Conservation (phyloP, 805 yeast species). For the Saturnispora besseyi region DNA sequence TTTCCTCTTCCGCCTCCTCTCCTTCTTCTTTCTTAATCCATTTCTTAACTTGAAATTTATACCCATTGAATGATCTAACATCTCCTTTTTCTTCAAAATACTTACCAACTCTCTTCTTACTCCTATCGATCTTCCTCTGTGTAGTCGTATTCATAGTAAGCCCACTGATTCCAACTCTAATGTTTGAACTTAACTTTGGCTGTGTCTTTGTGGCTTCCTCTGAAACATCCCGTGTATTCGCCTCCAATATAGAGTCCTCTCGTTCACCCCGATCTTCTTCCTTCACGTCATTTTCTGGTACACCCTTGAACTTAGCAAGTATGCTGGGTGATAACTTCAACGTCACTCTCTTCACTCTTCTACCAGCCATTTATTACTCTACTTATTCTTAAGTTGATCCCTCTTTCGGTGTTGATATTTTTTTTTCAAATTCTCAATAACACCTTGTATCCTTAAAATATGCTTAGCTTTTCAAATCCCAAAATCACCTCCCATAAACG, state of each 20-base stretch:
- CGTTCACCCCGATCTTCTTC: not conserved
- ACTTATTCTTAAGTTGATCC: too few species aligned
- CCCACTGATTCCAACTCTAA: conserved; percentile 18
- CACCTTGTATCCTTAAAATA: not conserved
- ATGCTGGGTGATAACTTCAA: conserved; percentile 11
- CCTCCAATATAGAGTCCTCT: not conserved
- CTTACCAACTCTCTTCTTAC: conserved; percentile 7
- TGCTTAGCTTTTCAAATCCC: conserved; percentile 39
- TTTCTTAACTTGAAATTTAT: conserved; percentile 1
- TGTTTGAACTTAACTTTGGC: conserved; percentile 7
- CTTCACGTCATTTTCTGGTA: not conserved
- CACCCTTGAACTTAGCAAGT: not conserved
- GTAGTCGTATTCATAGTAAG: conserved; percentile 22
- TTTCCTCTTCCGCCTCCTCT: not conserved
- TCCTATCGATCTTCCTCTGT: conserved; percentile 21
- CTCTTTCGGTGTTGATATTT: not conserved
- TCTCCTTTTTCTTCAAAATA: conserved; percentile 13
- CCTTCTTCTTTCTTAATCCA: not conserved
- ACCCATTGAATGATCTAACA: conserved; percentile 8
- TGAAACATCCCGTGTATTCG: not conserved
- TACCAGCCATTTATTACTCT: not conserved
- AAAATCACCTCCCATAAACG: conserved; percentile 56
- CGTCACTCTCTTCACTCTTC: conserved; percentile 9
- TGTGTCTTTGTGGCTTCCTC: conserved; percentile 1
- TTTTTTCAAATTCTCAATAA: not conserved